A percentile compares a stretch with the other conserved stretches of the same genome.
phyloP scores from a whole-genome alignment of 2,329 filamentous ascomycete genomes.

The Neurospora sp. region DNA sequence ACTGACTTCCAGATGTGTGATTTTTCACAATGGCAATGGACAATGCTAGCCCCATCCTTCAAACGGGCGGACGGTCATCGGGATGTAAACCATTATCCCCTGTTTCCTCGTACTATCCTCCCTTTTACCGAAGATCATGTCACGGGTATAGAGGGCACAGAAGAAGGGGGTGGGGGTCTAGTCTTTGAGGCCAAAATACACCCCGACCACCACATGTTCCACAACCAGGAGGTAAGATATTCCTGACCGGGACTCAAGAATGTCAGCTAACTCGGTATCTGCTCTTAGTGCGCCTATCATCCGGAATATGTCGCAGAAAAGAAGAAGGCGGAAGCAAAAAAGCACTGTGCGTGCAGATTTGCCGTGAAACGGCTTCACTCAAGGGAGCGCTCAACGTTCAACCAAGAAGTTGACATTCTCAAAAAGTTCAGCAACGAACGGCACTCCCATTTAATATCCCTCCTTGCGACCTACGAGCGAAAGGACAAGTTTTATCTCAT shows the following conservation, averaged over 20 bases:
- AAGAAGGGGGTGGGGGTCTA: slow-evolving; percentile 5
- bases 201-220: slow-evolving; percentile 12
- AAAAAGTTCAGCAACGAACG: slow-evolving; percentile 10
- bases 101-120: slow-evolving; percentile 1
- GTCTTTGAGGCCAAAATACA: slow-evolving; percentile 11
- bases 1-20: slow-evolving; percentile 1
- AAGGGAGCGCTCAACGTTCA: slow-evolving; percentile 1
- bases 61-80: not conserved
- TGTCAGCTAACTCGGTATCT: too few species aligned
- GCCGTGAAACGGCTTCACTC: slow-evolving; percentile 9
- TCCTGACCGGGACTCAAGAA: too few species aligned
- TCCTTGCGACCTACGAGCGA: slow-evolving; percentile 12
- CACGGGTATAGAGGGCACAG: not conserved
- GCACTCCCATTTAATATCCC: slow-evolving; percentile 12
- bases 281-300: too few species aligned
- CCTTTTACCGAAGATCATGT: not conserved
- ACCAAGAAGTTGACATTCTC: slow-evolving; percentile 12
- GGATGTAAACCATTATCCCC: slow-evolving; percentile 4
- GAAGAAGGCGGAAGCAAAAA: too few species aligned
- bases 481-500: slow-evolving; percentile 2
- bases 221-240: not conserved
- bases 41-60: slow-evolving; percentile 6
- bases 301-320: too few species aligned
- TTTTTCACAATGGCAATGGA: slow-evolving; percentile 12
- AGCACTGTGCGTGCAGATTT: not conserved